Conservation (phyloP, 2,329 filamentous ascomycete genomes). For the Alternaria postmessia region DNA sequence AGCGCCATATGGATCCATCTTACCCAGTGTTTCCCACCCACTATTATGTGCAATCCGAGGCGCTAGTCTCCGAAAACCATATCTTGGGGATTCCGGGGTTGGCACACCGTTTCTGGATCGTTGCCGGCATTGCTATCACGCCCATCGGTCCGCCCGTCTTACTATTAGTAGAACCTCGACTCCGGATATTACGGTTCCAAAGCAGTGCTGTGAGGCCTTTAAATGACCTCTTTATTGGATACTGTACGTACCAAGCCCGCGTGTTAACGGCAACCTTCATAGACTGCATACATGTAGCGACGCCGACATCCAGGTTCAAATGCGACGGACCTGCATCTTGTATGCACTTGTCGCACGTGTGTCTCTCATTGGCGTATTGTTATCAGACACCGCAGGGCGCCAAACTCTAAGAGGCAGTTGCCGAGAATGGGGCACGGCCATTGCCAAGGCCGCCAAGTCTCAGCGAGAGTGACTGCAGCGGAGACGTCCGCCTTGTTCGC, state of each 20-base stretch:
- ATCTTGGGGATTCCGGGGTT: slow-evolving; percentile 11
- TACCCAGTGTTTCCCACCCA: not conserved
- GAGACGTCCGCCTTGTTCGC: slow-evolving; percentile 17
- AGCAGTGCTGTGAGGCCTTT: not conserved
- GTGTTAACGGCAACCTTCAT: slow-evolving; percentile 6
- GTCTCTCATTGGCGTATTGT: slow-evolving; percentile 35
- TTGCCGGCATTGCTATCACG: not conserved
- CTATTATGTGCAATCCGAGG: not conserved
- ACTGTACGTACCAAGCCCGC: slow-evolving; percentile 14
- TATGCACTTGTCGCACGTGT: slow-evolving; percentile 34
- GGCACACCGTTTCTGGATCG: not conserved
- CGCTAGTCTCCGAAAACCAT: slow-evolving; percentile 1
- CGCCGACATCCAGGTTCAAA: slow-evolving; percentile 26
- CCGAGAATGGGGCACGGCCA: slow-evolving; percentile 32
- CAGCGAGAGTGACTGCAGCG: not conserved
- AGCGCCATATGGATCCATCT: not conserved
- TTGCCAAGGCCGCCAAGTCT: slow-evolving; percentile 24
- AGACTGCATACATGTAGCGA: slow-evolving; percentile 1
- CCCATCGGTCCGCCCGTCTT: slow-evolving; percentile 1
- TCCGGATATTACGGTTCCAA: not conserved
- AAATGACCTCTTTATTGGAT: not conserved
- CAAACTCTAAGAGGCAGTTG: slow-evolving; percentile 37
- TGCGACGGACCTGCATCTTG: slow-evolving; percentile 12
- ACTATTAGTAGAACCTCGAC: not conserved
- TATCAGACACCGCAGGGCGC: slow-evolving; percentile 30